These are phyloP conservation scores for Isabelozyma rhagii DNA, from an alignment of 805 yeast species.

Conservation along the genomic window DNA sequence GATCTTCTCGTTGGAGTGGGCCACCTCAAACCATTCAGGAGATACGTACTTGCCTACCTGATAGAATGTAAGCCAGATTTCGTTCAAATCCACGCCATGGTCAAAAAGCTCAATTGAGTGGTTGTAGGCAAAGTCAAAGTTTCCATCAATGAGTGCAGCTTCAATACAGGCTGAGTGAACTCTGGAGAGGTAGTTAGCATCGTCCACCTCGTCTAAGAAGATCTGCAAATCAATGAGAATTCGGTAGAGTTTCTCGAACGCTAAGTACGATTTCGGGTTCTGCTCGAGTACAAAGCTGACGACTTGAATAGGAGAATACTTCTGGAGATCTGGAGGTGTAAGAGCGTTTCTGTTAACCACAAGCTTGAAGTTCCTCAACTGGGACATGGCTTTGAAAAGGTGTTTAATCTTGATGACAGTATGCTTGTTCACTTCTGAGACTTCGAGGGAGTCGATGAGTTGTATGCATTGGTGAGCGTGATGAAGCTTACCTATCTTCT, in stretches of 20 bases:
- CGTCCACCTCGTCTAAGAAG: slow-evolving; percentile 28
- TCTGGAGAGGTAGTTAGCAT: slow-evolving; percentile 17
- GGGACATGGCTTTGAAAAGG: slow-evolving; percentile 31
- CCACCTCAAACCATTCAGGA: slow-evolving; percentile 24
- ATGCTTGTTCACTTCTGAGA: slow-evolving; percentile 4
- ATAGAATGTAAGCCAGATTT: slow-evolving; percentile 68
- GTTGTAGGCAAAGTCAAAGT: slow-evolving; percentile 57
- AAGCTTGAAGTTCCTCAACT: slow-evolving; percentile 34
- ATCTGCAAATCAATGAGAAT: slow-evolving; percentile 39
- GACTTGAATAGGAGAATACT: slow-evolving; percentile 25
- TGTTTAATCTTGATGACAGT: slow-evolving; percentile 24
- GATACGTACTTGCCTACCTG: slow-evolving; percentile 61
- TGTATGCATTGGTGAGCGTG: slow-evolving; percentile 22
- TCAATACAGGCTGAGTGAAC: slow-evolving; percentile 57
- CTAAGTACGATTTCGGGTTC: slow-evolving; percentile 49
- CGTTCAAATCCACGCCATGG: slow-evolving; percentile 13
- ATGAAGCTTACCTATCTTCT: slow-evolving; percentile 25
- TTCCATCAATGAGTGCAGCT: slow-evolving; percentile 58
- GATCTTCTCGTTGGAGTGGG: slow-evolving; percentile 18
- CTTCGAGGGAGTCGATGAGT: slow-evolving; percentile 16
- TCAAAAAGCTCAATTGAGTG: slow-evolving; percentile 39
- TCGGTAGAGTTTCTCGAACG: slow-evolving; percentile 37
- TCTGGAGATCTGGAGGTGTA: slow-evolving; percentile 32
- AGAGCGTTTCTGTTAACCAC: slow-evolving; percentile 25
- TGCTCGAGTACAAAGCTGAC: slow-evolving; percentile 48